Conservation (phyloP, 1,284 basidiomycete genomes). For the Ceratobasidium sp. region DNA sequence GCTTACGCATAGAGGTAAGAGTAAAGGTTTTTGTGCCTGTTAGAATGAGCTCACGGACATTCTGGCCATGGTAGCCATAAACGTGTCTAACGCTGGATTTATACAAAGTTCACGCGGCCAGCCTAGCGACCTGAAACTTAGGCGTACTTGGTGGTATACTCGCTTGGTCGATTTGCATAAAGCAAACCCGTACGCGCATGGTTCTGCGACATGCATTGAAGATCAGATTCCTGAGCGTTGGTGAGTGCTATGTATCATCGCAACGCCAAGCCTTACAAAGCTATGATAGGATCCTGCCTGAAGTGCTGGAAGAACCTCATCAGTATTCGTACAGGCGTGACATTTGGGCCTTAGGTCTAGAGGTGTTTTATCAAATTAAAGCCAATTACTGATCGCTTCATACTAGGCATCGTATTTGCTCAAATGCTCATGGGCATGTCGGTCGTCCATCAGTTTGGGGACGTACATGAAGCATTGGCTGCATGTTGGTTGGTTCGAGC, state of each 20-base stretch:
- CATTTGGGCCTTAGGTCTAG: conserved; percentile 66
- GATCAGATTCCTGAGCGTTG: conserved; percentile 67
- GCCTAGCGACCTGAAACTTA: conserved; percentile 36
- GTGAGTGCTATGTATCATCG: conserved; percentile 48
- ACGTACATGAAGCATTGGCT: conserved; percentile 42
- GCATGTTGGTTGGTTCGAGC: conserved; percentile 44
- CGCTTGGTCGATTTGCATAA: conserved; percentile 74
- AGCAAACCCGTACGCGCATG: conserved; percentile 72
- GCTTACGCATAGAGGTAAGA: conserved; percentile 43
- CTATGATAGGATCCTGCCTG: conserved; percentile 67
- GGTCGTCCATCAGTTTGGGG: conserved; percentile 62
- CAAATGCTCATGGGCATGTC: conserved; percentile 80
- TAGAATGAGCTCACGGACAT: neutral
- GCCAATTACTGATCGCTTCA: neutral
- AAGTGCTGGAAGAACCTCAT: conserved; percentile 73
- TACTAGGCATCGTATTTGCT: conserved; percentile 68
- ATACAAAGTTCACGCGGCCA: conserved; percentile 31
- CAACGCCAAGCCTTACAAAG: too few relatives aligned
- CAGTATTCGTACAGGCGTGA: conserved; percentile 76
- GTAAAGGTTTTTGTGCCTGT: neutral
- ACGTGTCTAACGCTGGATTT: conserved; percentile 39
- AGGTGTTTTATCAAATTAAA: neutral
- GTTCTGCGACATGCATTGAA: conserved; percentile 58
- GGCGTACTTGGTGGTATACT: conserved; percentile 55
- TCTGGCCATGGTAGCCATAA: conserved; percentile 22